Evolutionary conservation across 2,329 filamentous ascomycete species (phyloP).

Genomic region (Colletotrichum noveboracense): DNA sequence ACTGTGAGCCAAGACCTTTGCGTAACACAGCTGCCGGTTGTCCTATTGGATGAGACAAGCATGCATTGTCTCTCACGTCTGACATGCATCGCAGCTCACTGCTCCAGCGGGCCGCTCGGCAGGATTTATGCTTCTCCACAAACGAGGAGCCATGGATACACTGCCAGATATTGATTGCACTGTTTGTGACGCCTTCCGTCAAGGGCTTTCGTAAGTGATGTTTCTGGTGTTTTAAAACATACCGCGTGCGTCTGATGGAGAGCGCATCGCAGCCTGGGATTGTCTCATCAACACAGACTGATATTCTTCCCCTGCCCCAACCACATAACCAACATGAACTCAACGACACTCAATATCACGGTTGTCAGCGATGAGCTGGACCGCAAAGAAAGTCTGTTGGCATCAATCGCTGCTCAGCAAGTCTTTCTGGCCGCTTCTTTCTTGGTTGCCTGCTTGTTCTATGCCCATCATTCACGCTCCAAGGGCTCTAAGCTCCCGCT

Average conservation of each 20-base stretch:
- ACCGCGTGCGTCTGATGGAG: not conserved
- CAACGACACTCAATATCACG: not conserved
- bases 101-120: not conserved
- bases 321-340: not conserved
- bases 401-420: not conserved
- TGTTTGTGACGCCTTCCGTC: not conserved
- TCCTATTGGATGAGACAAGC: not conserved
- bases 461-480: not conserved
- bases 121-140: not conserved
- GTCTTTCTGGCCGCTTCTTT: not conserved
- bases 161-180: not conserved
- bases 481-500: not conserved
- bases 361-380: not conserved
- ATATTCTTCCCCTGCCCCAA: not conserved
- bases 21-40: not conserved
- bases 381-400: not conserved
- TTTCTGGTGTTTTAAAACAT: not conserved
- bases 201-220: not conserved
- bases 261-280: not conserved
- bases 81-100: not conserved
- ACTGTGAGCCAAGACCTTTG: not conserved
- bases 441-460: not conserved
- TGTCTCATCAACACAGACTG: not conserved
- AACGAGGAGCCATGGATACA: not conserved
- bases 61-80: not conserved